These are phyloP conservation scores for Oehlia diaphana DNA, from an alignment of 192 early-diverging fungal genomes.

Conservation along the genomic window DNA sequence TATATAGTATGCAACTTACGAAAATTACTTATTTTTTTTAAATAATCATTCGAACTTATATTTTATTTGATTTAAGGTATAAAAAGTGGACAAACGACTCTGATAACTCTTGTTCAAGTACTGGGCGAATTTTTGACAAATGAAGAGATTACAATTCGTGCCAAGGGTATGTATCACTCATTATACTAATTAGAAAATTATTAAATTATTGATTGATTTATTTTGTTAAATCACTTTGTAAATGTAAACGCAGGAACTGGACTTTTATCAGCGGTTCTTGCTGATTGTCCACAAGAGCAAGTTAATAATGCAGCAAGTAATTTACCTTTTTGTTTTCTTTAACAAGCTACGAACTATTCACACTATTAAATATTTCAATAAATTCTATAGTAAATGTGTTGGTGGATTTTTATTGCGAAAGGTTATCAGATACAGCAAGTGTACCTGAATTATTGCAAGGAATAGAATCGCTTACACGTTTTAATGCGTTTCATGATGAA, in stretches of 20 bases:
- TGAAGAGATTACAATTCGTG: slow-evolving; percentile 81
- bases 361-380: slow-evolving; percentile 16
- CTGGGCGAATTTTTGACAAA: slow-evolving; percentile 77
- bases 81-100: slow-evolving; percentile 53
- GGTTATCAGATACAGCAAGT: slow-evolving; percentile 71
- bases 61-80: slow-evolving; percentile 28
- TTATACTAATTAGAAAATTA: background rate
- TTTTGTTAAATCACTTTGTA: too few species aligned
- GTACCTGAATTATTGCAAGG: slow-evolving; percentile 68
- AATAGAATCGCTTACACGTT: slow-evolving; percentile 57
- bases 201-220: background rate
- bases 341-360: background rate
- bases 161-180: slow-evolving; percentile 63
- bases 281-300: slow-evolving; percentile 44
- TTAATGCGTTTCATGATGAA: slow-evolving; percentile 57
- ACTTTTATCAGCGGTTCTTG: slow-evolving; percentile 64
- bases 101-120: slow-evolving; percentile 77
- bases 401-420: slow-evolving; percentile 73
- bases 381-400: slow-evolving; percentile 53
- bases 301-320: slow-evolving; percentile 57
- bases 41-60: background rate
- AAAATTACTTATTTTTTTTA: background rate
- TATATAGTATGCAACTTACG: background rate
- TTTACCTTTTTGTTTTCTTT: background rate
- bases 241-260: slow-evolving; percentile 49